Conservation (phyloP, 177 flowering plant species). For the Vitis hybrid region DNA sequence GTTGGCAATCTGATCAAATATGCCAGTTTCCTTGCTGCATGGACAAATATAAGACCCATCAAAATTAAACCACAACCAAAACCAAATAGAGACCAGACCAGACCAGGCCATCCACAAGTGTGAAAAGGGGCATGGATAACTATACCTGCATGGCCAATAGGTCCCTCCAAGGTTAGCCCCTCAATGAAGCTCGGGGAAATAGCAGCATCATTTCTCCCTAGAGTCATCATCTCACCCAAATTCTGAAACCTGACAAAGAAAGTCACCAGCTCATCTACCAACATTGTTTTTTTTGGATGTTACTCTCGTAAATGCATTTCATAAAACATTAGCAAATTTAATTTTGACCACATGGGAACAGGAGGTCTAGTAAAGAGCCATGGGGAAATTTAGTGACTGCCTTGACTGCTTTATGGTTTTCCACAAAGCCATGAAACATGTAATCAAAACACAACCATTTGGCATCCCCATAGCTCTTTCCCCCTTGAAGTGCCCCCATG, state of each 20-base stretch:
- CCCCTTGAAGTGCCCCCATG: no score
- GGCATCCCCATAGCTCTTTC: no score
- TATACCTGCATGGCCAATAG: constrained; percentile 80
- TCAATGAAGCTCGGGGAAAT: constrained; percentile 85
- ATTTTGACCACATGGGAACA: not conserved
- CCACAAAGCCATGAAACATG: no score
- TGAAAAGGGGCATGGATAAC: not conserved
- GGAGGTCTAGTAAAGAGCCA: not conserved
- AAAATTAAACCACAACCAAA: not conserved
- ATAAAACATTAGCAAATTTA: not conserved
- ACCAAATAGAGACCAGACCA: no score
- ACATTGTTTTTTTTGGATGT: no score
- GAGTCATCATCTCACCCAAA: constrained; percentile 93
- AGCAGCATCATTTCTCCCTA: constrained; percentile 89
- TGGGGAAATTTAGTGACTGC: no score
- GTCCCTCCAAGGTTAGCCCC: constrained; percentile 89
- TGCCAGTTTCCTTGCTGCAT: constrained; percentile 88
- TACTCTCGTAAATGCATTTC: no score
- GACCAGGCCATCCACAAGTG: no score
- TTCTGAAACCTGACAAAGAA: constrained; percentile 68
- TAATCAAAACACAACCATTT: no score
- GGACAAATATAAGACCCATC: not conserved
- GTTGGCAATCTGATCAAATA: constrained; percentile 86
- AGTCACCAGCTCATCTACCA: not conserved
- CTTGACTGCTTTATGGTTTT: no score